phyloP scores from a whole-genome alignment of 2,329 filamentous ascomycete genomes.

The Colletotrichum sp. region DNA sequence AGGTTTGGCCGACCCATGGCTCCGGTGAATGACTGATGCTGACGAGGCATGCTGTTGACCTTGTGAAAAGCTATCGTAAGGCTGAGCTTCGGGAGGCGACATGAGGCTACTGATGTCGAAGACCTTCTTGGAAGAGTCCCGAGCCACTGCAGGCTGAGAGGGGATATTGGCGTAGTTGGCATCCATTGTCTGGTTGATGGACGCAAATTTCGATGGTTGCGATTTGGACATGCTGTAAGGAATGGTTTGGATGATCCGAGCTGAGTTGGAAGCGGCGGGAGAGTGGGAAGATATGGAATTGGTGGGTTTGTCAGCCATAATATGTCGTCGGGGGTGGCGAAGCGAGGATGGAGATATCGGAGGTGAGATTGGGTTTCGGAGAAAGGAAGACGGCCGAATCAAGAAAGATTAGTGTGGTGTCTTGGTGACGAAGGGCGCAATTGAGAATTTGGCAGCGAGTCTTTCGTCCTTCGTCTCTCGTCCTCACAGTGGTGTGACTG shows the following conservation, averaged over 20 bases:
- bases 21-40: not conserved
- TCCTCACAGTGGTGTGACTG: not conserved
- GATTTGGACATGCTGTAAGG: not conserved
- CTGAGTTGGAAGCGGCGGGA: constrained; percentile 36
- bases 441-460: not conserved
- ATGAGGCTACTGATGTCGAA: constrained; percentile 61
- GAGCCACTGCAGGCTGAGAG: not conserved
- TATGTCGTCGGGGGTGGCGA: constrained; percentile 18
- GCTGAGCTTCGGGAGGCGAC: constrained; percentile 64
- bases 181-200: constrained; percentile 28
- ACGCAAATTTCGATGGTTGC: constrained; percentile 10
- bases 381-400: constrained; percentile 7
- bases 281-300: constrained; percentile 21
- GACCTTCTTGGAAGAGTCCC: constrained; percentile 40
- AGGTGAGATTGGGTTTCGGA: constrained; percentile 12
- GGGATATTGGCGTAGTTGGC: constrained; percentile 13
- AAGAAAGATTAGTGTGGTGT: not conserved
- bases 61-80: constrained; percentile 57
- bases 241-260: not conserved
- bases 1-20: constrained; percentile 30
- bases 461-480: not conserved
- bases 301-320: constrained; percentile 23
- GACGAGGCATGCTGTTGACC: not conserved
- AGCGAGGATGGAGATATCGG: constrained; percentile 21
- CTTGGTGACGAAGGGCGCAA: not conserved